phyloP scores from a whole-genome alignment of 2,329 filamentous ascomycete species.

The Penicillium decumbens region DNA sequence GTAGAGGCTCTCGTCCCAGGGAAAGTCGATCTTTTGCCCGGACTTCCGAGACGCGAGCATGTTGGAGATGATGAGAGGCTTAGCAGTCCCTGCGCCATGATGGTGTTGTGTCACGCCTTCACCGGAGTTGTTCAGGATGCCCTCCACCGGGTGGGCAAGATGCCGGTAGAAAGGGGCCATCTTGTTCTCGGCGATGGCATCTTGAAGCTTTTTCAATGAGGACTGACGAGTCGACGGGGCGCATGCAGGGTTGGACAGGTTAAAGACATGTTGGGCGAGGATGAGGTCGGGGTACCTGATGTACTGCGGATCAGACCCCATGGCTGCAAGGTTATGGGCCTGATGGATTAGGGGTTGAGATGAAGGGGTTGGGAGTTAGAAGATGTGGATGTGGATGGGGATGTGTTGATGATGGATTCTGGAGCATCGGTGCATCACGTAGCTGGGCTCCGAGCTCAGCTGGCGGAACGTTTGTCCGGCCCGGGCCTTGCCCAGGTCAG shows the following conservation, averaged over 20 bases:
- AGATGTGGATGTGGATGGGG: slow-evolving; percentile 10
- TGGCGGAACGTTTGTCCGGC: slow-evolving; percentile 34
- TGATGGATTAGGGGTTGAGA: slow-evolving; percentile 3
- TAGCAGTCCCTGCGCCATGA: slow-evolving; percentile 36
- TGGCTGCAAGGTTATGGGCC: slow-evolving; percentile 40
- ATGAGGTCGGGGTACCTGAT: slow-evolving; percentile 60
- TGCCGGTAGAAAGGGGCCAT: slow-evolving; percentile 65
- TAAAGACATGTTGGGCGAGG: slow-evolving; percentile 64
- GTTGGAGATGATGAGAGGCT: slow-evolving; percentile 59
- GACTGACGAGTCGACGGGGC: slow-evolving; percentile 50
- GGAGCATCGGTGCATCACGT: slow-evolving; percentile 15
- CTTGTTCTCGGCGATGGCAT: slow-evolving; percentile 60
- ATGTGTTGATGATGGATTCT: slow-evolving; percentile 19
- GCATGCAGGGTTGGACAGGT: slow-evolving; percentile 59
- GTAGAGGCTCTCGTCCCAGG: slow-evolving; percentile 90
- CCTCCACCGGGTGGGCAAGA: slow-evolving; percentile 63
- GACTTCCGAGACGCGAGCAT: slow-evolving; percentile 70
- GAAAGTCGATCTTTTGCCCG: slow-evolving; percentile 61
- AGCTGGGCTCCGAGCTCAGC: slow-evolving; percentile 30
- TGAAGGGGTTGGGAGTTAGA: slow-evolving; percentile 4
- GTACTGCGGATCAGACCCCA: slow-evolving; percentile 61
- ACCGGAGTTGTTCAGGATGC: slow-evolving; percentile 71
- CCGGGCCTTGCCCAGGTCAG: neutral
- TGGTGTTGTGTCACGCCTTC: slow-evolving; percentile 55
- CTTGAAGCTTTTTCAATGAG: slow-evolving; percentile 58